Percentiles rank a stretch among this genome's conserved stretches.
Evolutionary conservation across 352 stramenopile species (phyloP).

Genomic region (Phytophthora ohioensis): DNA sequence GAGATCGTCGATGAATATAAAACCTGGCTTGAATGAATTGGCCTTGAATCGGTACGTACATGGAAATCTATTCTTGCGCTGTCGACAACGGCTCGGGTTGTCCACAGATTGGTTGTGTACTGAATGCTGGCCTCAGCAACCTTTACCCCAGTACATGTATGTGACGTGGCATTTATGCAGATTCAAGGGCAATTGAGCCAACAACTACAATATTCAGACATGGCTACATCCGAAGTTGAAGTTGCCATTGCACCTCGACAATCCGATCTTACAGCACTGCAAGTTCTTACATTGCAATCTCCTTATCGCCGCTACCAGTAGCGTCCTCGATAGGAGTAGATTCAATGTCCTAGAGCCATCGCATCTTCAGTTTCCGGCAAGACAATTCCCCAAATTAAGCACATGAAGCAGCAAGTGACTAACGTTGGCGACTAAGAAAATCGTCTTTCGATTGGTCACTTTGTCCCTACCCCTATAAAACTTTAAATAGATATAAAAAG

Average conservation of each 20-base stretch:
- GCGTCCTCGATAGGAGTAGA: not conserved
- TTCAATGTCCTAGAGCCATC: not conserved
- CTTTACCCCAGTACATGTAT: not conserved
- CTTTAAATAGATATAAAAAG: conserved; percentile 10
- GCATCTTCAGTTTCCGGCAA: conserved; percentile 6
- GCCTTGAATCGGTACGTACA: too few relatives aligned
- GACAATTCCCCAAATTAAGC: not conserved
- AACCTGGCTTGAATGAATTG: conserved; percentile 4
- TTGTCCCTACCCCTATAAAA: conserved; percentile 2
- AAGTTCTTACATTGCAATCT: not conserved
- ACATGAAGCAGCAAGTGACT: not conserved
- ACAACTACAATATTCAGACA: not conserved
- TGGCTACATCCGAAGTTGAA: conserved; percentile 19
- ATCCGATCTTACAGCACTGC: not conserved
- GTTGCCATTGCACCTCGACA: conserved; percentile 6
- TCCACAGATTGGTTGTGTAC: not conserved
- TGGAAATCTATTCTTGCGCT: too few relatives aligned
- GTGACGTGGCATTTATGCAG: not conserved
- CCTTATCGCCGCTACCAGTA: not conserved
- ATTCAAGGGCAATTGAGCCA: too few relatives aligned
- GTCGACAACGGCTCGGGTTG: too few relatives aligned
- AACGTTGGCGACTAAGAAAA: conserved; percentile 11
- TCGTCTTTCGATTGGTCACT: conserved; percentile 11
- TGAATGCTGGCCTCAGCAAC: not conserved
- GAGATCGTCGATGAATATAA: conserved; percentile 29